Evolutionary conservation across 441 rosid genomes (phyloP), one percentile per base, ranked within the genome.

Genomic region (Biscutella auriculata): DNA sequence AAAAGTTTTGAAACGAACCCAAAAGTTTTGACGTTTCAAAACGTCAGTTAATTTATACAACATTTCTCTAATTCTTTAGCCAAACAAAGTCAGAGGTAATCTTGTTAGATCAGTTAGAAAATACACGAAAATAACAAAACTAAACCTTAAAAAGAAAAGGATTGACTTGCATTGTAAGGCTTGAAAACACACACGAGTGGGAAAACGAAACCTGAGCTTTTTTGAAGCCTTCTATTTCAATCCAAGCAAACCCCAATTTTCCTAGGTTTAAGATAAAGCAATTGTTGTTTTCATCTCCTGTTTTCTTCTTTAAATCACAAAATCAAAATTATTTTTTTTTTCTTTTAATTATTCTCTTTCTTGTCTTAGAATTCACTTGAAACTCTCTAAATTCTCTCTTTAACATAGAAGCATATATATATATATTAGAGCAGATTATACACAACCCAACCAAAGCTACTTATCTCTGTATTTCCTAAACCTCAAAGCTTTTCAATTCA

Each of bases 231-330:
- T 82, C 62, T 33, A 73, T 80, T 87, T 66, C 66, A 80, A 82
- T 82, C 61, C 82, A 84, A 87, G 88, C 78, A 80, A 61, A 30
- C 71, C 14, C 8, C 43, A 44, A n/a, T 39, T 52, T 57, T 41
- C 67, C 32, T 9, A 25, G 68, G 66, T 33, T 29, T 70, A 84
- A 79, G 89, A 30, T 60, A 80, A 84, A 82, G 89, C 85, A 74
- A 82, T 27, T 36, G 23, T 28, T 48, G 47, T 19, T 72, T 39
- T 50, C 43, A n/a, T n/a, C n/a, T 49, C 51, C 19, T 17, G 27
- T 46, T 48, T 29, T 46, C 62, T 64, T 69, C 64, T 60, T 35
- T 61, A 62, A 50, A 71, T 43, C 56, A 46, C 25, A 43, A 21
- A 12, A 15, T 40, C 49, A 23, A 28, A 19, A 47, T 4, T 47